Evolutionary conservation across 208 protist genomes (phyloP), one percentile per base, ranked within the genome.

Genomic region (Trypanosoma scelopori): DNA sequence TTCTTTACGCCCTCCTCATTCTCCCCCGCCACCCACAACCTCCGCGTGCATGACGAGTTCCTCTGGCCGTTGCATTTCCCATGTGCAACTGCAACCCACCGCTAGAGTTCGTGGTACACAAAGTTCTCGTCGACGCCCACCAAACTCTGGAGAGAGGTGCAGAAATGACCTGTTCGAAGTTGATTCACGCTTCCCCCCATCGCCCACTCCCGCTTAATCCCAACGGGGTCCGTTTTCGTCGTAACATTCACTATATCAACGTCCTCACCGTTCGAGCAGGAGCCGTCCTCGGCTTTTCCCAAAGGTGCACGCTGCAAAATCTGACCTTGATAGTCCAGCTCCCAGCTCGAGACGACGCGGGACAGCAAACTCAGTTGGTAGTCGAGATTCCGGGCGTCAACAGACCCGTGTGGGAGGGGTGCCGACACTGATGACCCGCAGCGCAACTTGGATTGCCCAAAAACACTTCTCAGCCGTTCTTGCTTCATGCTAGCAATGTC

Each of bases 91-190:
- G 16, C 11, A 27, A 9, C 15, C 6, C 41, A 42, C 43, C 53
- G 22, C 71, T 74, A 94, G 45, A 92, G 69, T 60, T 95, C 89
- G 35, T 92, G 86, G 61, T 95, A 95, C 11, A 95, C 82, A 71
- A 95, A 91, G 41, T 78, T 84, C 41, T 92, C 84, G 32, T 91
- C 74, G 1, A 79, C 76, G 22, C 83, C 82, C n/a, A 89, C 81
- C 18, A 95, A 68, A 23, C 78, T 65, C 46, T 75, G 72, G 25
- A 95, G 63, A 18, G 66, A 65, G 0, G 51, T 69, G 20, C 16
- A 45, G 45, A 23, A 37, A 32, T 68, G 20, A n/a, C 43, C 16
- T 37, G 67, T 32, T 7, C 39, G 37, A 62, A 59, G 15, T 1
- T 43, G 39, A 18, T 30, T 25, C 3, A 45, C 16, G 11, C 65